These are phyloP conservation scores for Tilletia walkeri DNA, from an alignment of 1,284 basidiomycete genomes.

Conservation along the genomic window DNA sequence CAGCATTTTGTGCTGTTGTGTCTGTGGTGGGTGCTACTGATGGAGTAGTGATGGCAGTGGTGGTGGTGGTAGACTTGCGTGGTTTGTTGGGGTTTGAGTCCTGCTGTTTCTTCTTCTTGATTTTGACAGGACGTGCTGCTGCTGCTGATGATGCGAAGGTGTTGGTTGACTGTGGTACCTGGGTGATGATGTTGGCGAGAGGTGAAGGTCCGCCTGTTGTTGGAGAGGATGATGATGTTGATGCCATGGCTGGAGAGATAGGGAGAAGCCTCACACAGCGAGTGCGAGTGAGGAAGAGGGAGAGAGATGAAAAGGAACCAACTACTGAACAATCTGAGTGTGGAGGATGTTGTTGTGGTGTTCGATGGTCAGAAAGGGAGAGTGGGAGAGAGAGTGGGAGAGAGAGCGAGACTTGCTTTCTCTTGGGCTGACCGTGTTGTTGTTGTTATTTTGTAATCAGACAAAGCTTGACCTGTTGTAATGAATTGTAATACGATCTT, in stretches of 20 bases:
- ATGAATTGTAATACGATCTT: too few relatives aligned
- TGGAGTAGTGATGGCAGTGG: not conserved
- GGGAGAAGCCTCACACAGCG: not conserved
- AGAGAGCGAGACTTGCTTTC: too few relatives aligned
- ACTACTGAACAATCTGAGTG: not conserved
- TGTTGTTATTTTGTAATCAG: too few relatives aligned
- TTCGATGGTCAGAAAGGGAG: too few relatives aligned
- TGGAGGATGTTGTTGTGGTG: not conserved
- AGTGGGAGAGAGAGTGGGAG: too few relatives aligned
- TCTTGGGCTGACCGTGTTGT: too few relatives aligned
- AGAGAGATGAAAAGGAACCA: not conserved
- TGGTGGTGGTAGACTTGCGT: not conserved
- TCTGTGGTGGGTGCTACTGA: not conserved
- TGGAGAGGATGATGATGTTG: not conserved
- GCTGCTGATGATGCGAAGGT: not conserved
- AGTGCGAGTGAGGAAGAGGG: not conserved
- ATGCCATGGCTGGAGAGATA: conserved; percentile 1
- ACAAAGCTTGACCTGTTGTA: too few relatives aligned
- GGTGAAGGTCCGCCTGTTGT: not conserved
- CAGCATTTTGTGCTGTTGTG: not conserved
- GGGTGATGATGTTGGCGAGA: conserved; percentile 15
- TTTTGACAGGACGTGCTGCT: conserved; percentile 15
- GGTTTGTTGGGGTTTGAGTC: too few relatives aligned
- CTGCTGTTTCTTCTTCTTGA: conserved; percentile 14
- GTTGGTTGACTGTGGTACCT: conserved; percentile 1